Base-by-base conservation (phyloP, 129 eudicot genomes). In the Tagetes patula region DNA sequence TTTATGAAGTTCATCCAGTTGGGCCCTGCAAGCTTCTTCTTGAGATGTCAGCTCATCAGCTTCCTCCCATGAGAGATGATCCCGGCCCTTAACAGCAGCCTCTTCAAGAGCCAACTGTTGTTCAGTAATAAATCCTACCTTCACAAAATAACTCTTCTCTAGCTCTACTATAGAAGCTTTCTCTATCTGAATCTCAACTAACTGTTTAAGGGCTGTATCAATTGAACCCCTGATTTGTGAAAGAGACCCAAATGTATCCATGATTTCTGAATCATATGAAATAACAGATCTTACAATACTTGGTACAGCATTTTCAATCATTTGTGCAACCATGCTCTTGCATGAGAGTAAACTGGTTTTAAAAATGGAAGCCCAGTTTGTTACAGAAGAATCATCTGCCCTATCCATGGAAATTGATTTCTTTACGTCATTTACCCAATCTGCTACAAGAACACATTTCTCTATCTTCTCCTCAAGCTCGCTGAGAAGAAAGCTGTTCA, bases 21-120 rank as follows among this genome's bases (percentile, higher is more conserved):
- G 97, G 53, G 83, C 91, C 69, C 88, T 86, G 81, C 99, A 95
- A 80, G 94, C 94, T 82, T 95, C 99, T 84, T 91, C 99, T 84
- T 95, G 99, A 78, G 99, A 95, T 55, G 95, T 97, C 43, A 95
- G 88, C 80, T 95, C 99, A 63, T 95, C 99, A 66, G 99, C 99
- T 79, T 95, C 99, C 64, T 95, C 99, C 99, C 99, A 95, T 2
- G 99, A 95, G 56, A 95, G 85, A 82, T 95, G 91, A 67, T 95
- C 97, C 39, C 99, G 81, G 62, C 99, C 96, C 84, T 85, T 86
- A 41, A 88, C 81, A 66, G 99, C 79, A 82, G 99, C 99, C 76
- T 95, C 99, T 82, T 91, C 88, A 66, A 95, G 96, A 69, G 96
- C 97, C 84, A 95, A 82, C 69, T 95, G 97, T 79, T 82, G 89